These are phyloP conservation scores for Isabelozyma gotoi DNA, from an alignment of 805 yeast genomes.

Conservation along the genomic window DNA sequence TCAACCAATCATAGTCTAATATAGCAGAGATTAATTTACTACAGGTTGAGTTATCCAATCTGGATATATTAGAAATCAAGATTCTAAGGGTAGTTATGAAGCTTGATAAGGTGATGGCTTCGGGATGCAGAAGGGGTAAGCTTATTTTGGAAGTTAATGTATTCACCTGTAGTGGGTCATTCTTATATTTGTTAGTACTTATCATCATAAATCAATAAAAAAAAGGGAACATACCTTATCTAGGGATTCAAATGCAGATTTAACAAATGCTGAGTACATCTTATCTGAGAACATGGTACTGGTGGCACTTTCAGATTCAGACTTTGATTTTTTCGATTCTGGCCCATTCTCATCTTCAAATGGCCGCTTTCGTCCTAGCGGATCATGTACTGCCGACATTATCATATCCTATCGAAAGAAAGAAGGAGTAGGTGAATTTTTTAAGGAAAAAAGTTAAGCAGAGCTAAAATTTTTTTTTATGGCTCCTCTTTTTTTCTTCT, in stretches of 20 bases:
- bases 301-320: constrained; percentile 2
- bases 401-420: constrained; percentile 21
- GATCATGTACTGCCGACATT: constrained; percentile 36
- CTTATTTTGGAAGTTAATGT: constrained; percentile 59
- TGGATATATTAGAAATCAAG: constrained; percentile 63
- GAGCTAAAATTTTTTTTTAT: not conserved
- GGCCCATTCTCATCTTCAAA: constrained; percentile 11
- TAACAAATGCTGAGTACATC: constrained; percentile 49
- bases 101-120: constrained; percentile 53
- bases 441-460: not conserved
- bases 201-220: not conserved
- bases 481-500: constrained; percentile 1
- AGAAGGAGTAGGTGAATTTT: constrained; percentile 6
- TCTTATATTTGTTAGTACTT: constrained; percentile 23
- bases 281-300: constrained; percentile 30
- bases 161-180: constrained; percentile 56
- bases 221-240: constrained; percentile 37
- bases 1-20: constrained; percentile 65
- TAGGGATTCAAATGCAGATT: constrained; percentile 67
- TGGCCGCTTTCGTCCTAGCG: constrained; percentile 31
- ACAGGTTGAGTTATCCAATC: constrained; percentile 59
- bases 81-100: constrained; percentile 55
- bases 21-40: constrained; percentile 58
- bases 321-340: constrained; percentile 1
- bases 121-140: constrained; percentile 51